These are phyloP conservation scores for Phytophthora multivora DNA, from an alignment of 352 stramenopile genomes.

Conservation along the genomic window DNA sequence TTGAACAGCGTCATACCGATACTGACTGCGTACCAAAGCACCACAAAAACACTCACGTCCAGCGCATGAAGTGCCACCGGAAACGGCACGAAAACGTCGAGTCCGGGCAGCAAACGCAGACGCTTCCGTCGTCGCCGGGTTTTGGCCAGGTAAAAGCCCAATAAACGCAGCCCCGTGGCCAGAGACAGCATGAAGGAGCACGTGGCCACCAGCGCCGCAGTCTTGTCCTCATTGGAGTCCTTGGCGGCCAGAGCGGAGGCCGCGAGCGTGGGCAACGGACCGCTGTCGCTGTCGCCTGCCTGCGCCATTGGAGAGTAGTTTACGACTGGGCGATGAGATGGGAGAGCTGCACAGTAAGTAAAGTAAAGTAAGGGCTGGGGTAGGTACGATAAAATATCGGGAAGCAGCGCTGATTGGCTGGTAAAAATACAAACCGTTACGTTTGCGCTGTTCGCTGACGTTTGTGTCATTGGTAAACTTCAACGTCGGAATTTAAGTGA, in stretches of 20 bases:
- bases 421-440: neutral
- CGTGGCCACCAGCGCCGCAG: slow-evolving; percentile 51
- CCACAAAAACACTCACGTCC: slow-evolving; percentile 72
- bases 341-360: slow-evolving; percentile 10
- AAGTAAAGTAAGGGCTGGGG: neutral
- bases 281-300: slow-evolving; percentile 13
- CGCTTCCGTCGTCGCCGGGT: slow-evolving; percentile 27
- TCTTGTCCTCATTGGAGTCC: slow-evolving; percentile 49
- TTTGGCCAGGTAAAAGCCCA: slow-evolving; percentile 39
- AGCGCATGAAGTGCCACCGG: slow-evolving; percentile 52
- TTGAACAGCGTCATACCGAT: slow-evolving; percentile 89
- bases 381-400: no score
- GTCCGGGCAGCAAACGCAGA: slow-evolving; percentile 16
- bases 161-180: slow-evolving; percentile 48
- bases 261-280: slow-evolving; percentile 22
- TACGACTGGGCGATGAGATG: slow-evolving; percentile 23
- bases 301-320: slow-evolving; percentile 11
- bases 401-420: neutral
- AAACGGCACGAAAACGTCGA: slow-evolving; percentile 25
- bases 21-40: slow-evolving; percentile 85
- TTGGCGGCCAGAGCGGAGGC: slow-evolving; percentile 5
- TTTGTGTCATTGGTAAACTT: neutral
- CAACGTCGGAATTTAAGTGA: neutral
- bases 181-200: slow-evolving; percentile 69
- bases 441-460: slow-evolving; percentile 3